These are phyloP conservation scores for Mortierella sp. DNA, from an alignment of 371 early-diverging fungal species.

Conservation along the genomic window DNA sequence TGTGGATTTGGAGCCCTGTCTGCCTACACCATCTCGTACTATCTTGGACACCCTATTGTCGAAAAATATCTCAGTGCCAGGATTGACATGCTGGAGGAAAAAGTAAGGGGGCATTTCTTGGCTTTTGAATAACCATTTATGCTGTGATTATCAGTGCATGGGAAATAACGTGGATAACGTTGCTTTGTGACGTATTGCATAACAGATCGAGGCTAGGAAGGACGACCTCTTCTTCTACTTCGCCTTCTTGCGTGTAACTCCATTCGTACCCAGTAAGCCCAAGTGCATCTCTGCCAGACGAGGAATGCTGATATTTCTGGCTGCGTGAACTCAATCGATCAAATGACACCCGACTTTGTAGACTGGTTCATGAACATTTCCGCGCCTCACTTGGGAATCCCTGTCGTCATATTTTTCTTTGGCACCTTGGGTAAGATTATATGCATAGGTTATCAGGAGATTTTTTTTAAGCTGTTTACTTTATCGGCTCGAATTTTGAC, in stretches of 20 bases:
- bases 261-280: slow-evolving; percentile 45
- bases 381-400: slow-evolving; percentile 70
- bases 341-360: slow-evolving; percentile 58
- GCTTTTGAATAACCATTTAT: too few relatives aligned
- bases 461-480: too few relatives aligned
- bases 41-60: slow-evolving; percentile 65
- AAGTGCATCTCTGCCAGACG: slow-evolving; percentile 25
- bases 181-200: too few relatives aligned
- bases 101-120: slow-evolving; percentile 52
- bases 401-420: slow-evolving; percentile 64
- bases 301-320: too few relatives aligned
- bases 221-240: slow-evolving; percentile 52
- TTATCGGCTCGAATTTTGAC: background rate
- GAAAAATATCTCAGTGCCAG: slow-evolving; percentile 62
- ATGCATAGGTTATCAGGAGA: background rate
- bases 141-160: too few relatives aligned
- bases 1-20: slow-evolving; percentile 64
- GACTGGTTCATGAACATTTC: slow-evolving; percentile 74
- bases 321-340: too few relatives aligned
- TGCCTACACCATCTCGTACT: slow-evolving; percentile 66
- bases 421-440: slow-evolving; percentile 63
- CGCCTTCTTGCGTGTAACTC: slow-evolving; percentile 50
- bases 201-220: slow-evolving; percentile 43
- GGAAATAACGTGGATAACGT: too few relatives aligned
- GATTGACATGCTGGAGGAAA: slow-evolving; percentile 62